These are phyloP conservation scores for Diplotaxis tenuifolia DNA, from an alignment of 345 rosid species.

Conservation along the genomic window DNA sequence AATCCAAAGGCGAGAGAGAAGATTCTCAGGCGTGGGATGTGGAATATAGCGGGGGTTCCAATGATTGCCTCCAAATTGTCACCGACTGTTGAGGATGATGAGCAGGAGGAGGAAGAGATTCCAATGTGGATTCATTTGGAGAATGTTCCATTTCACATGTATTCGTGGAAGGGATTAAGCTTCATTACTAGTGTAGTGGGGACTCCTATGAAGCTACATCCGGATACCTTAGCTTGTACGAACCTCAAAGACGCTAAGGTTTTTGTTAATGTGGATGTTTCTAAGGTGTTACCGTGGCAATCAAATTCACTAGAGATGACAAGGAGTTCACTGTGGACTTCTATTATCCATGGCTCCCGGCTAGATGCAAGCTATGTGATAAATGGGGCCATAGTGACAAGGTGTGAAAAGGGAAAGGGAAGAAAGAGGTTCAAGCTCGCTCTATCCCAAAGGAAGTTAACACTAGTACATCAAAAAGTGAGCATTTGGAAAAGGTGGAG, in stretches of 20 bases:
- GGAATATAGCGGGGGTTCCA: neutral
- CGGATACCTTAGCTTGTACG: neutral
- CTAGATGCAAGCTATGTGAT: too few species aligned
- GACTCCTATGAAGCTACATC: neutral
- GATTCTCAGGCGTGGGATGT: neutral
- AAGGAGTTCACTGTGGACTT: neutral
- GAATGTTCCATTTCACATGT: neutral
- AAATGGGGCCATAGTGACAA: neutral
- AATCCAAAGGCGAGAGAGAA: neutral
- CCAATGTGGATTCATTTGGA: neutral
- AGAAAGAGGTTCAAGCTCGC: too few species aligned
- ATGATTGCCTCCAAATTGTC: neutral
- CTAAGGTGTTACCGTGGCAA: neutral
- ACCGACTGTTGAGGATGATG: neutral
- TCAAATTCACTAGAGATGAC: neutral
- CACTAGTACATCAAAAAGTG: too few species aligned
- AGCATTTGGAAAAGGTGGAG: too few species aligned
- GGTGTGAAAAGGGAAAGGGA: neutral
- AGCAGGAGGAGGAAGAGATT: neutral
- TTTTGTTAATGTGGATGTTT: neutral
- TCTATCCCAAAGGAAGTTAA: too few species aligned
- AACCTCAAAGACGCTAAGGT: neutral
- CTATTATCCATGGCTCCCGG: neutral
- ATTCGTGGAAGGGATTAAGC: neutral
- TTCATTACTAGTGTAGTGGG: neutral